Percentiles rank a stretch among this genome's conserved stretches.
These are phyloP conservation scores for Pueraria montana DNA, from an alignment of 306 rosid genomes.

Conservation along the genomic window DNA sequence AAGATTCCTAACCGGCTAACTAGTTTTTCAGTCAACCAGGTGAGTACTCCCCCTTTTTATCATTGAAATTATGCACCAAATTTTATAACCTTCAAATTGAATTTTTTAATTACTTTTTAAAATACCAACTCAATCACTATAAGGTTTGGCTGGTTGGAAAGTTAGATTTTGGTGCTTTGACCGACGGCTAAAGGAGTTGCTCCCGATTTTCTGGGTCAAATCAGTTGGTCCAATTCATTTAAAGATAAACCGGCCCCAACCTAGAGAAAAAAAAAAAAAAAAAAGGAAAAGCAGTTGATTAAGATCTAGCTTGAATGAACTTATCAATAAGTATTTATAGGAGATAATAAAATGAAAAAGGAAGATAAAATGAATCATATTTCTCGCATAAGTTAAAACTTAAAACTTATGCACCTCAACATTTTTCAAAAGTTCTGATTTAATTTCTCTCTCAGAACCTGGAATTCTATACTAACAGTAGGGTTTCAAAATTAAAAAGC, in stretches of 20 bases:
- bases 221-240: background rate
- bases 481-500: background rate
- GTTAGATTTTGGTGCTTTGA: constrained; percentile 2
- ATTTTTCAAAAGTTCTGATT: background rate
- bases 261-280: no score
- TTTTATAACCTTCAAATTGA: background rate
- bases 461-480: background rate
- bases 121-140: background rate
- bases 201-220: background rate
- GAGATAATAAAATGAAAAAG: background rate
- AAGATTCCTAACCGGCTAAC: background rate
- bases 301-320: background rate
- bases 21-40: background rate
- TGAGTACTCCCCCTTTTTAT: background rate
- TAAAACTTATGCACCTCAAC: background rate
- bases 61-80: background rate
- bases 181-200: background rate
- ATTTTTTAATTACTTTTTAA: background rate
- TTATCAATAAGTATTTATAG: background rate
- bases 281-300: background rate
- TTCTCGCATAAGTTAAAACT: background rate
- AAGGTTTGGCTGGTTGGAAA: background rate
- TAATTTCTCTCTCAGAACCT: background rate
- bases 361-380: background rate
- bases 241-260: background rate